Base-by-base conservation (phyloP, 2,329 filamentous ascomycete species). In the Penicillium olsonii region DNA sequence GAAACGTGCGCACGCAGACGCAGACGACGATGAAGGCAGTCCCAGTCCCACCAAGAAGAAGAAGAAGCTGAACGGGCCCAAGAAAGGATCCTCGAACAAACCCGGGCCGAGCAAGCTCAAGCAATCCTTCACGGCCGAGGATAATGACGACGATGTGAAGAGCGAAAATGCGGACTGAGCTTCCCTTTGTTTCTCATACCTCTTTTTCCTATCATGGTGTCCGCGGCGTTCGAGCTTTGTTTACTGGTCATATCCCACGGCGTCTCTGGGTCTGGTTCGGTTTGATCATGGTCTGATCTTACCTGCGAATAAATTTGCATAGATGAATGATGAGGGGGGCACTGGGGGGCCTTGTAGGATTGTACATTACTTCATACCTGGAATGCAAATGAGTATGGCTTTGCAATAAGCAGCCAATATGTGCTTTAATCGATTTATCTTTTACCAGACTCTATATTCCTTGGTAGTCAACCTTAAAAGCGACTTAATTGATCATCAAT, bases 1-100 rank as follows among this genome's bases (percentile, higher is more conserved):
- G 60, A 72, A 72, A 42, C 68, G 70, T 12, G 57, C 71, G 8
- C 57, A 71, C 10, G 62, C 59, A 37, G 67, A 71, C 10, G 62
- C 59, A 37, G 67, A 71, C 37, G 75, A 77, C 5, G 74, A 77
- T 18, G 69, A 62, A 8, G 59, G 72, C 10, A 74, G 71, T 3
- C 68, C 72, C 17, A 69, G 75, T 37, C 67, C 71, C 39, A 76
- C 75, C 42, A 76, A 78, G 57, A 79, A 78, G 67, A 79, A 79
- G 64, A 79, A 79, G 64, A 78, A 78, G 46, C 52, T 63, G 14
- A 70, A 68, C 37, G 60, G 55, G n/a, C 61, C 62, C 5, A 73
- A 74, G 50, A 70, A 73, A 54, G 55, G 64, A 18, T 63, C 65
- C 2, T 60, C 56, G 20, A 68, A 65, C 42, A 75, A 74, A 44